Base-by-base conservation (phyloP, 345 rosid genomes). In the Linum usitatissimum region DNA sequence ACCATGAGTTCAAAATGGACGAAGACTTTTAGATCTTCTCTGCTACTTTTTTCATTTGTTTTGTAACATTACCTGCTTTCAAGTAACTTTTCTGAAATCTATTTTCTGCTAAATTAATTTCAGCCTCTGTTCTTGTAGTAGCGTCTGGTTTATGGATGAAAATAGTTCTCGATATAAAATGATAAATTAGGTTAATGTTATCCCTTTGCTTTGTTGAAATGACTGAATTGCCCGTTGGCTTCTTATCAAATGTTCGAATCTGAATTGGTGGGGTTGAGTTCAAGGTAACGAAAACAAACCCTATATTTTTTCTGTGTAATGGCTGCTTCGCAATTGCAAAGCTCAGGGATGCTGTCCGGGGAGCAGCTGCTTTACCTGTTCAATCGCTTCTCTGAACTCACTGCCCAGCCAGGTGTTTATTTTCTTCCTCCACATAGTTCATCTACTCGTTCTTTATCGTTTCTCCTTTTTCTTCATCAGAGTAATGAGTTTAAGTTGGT, bases 331-430 rank as follows among this genome's bases (percentile, higher is more conserved):
- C 61, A 66, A 70, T 62, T 77, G 63, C 87, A 81, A 65, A 74
- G 59, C 66, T 68, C 77, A 1, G 88, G 78, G 73, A 81, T 82
- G 84, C 73, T 91, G 53, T 75, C 86, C 30, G 80, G 77, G 63
- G 85, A 82, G 40, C 92, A 88, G 53, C 77, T 86, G 74, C 68
- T 83, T 18, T 66, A 78, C 71, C 86, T 86, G n/a, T 91, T 86
- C 64, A 75, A 85, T 62, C 86, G 86, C 70, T 88, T 91, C 75
- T 76, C 82, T 40, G 65, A 65, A 54, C 79, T 88, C 64, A 64
- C 81, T 15, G 80, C 89, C 13, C 89, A 76, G 64, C 78, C 81
- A 13, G 96, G 98, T 86, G 2, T 23, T 23, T 23, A 1, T 23
- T 23, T 23, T 23, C 28, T 23, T 23, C 28, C 28, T 23, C 28